Evolutionary conservation across 768 basidiomycete species (phyloP), one percentile per base, ranked within the genome.

Genomic region (Fomitopsis serialis): DNA sequence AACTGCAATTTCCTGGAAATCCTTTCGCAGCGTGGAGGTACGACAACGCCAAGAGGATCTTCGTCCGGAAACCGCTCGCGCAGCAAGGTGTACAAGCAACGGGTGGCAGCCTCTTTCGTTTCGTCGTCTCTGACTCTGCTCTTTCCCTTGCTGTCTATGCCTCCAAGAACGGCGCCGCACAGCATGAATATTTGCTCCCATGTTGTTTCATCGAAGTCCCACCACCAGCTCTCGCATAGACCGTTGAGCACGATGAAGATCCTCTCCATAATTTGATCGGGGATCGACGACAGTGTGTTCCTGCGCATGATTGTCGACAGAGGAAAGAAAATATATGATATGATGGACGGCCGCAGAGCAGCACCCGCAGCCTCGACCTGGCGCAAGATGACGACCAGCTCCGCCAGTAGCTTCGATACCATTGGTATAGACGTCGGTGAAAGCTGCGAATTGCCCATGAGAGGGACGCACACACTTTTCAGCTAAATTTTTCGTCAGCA

Each of bases 161-260:
- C 78, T 19, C 83, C 84, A 6, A 89, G 66, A 29, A 87, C 73
- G 15, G 85, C 78, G 34, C 80, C 79, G 57, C 76, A 86, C 15
- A 92, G 72, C 74, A 84, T 87, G 66, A 95, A 90, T 23, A 93
- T 71, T 62, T 97, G 92, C 63, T 88, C 85, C 93, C 93, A 95
- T 24, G 82, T 68, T 50, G 74, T 74, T 35, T 80, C 46, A 44
- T 91, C 89, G 64, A 85, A 85, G 19, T 74, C 73, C 88, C 89
- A 90, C 90, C 92, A 94, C 86, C 90, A 92, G n/a, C 75, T 71
- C 19, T 82, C 76, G 58, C 78, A 82, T 23, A 98, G 73, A 1
- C 78, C 60, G 2, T 72, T 65, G 27, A 96, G 71, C 12, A 79
- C 71, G 23, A 73, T 61, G 54, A 97, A 74, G 21, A 93, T 68